Percentiles rank a stretch among this genome's conserved stretches.
Evolutionary conservation across 2,329 filamentous ascomycete genomes (phyloP).

Genomic region (Sarocladium oryzae): DNA sequence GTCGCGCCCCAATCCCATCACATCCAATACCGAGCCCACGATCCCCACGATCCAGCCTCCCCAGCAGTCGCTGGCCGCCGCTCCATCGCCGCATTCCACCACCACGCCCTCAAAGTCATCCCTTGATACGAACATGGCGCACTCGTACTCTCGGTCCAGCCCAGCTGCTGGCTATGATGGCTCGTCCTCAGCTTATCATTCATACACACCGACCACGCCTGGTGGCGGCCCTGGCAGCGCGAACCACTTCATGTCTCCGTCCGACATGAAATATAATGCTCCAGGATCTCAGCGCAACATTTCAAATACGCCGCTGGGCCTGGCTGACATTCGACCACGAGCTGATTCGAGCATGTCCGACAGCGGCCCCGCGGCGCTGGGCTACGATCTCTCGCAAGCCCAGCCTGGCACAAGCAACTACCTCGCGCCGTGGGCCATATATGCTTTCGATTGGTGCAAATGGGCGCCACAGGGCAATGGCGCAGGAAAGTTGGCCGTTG

Average conservation of each 20-base stretch:
- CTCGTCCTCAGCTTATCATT: conserved; percentile 44
- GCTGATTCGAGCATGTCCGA: conserved; percentile 78
- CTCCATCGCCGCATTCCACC: conserved; percentile 26
- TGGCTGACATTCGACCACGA: conserved; percentile 85
- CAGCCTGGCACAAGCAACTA: conserved; percentile 81
- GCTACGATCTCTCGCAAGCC: conserved; percentile 60
- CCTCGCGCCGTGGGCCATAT: conserved; percentile 87
- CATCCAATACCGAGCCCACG: conserved; percentile 38
- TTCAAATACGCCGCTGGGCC: conserved; percentile 81
- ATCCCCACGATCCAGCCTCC: conserved; percentile 40
- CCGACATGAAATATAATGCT: conserved; percentile 47
- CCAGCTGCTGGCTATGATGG: conserved; percentile 57
- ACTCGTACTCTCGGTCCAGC: conserved; percentile 80
- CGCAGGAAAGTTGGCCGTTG: conserved; percentile 87
- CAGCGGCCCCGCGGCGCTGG: conserved; percentile 52
- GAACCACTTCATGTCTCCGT: conserved; percentile 59
- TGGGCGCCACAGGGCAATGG: conserved; percentile 78
- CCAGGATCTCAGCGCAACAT: conserved; percentile 54
- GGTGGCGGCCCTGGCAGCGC: conserved; percentile 37
- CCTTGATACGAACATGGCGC: conserved; percentile 48
- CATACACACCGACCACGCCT: conserved; percentile 60
- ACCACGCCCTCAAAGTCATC: conserved; percentile 60
- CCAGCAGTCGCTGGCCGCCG: conserved; percentile 21
- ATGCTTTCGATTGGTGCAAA: conserved; percentile 99
- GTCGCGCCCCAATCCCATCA: conserved; percentile 27